Evolutionary conservation across 129 eudicot genomes (phyloP), one percentile per base, ranked within the genome.

Genomic region (Silybum marianum): DNA sequence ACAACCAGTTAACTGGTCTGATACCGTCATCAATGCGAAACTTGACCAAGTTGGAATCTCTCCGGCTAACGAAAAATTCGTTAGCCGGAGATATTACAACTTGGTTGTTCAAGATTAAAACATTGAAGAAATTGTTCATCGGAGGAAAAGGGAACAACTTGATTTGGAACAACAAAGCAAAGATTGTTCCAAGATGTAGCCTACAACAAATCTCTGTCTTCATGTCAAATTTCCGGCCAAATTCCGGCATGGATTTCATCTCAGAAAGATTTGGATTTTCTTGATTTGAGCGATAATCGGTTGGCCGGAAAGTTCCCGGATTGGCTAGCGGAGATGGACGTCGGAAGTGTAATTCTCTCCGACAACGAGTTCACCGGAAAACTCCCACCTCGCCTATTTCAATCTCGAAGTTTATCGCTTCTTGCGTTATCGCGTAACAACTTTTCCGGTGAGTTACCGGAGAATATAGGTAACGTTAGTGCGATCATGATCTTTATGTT

Each of bases 251-350:
- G 91, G 91, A 78, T 88, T 71, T 87, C 90, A 7, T 74, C 88
- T 1, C 92, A 90, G 73, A 87, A 72, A 67, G 48, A 23, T n/a
- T 78, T 88, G 68, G 30, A 25, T 66, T 83, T 88, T 72, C 86
- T 90, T 36, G 92, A 90, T 75, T 67, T 90, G 78, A 88, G 88
- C 40, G 70, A 82, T 7, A 88, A 90, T 46, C 75, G 68, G 58
- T 78, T 90, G 24, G 73, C 72, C 22, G 95, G 92, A 16, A 51
- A 18, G 11, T 86, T 90, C 71, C 95, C 92, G 1, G 26, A 72
- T 69, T 90, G 95, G 95, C 90, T 90, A 18, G 89, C 90, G 1
- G 78, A 82, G 78, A 84, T 86, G 90, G 92, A 90, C 22, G 71
- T 85, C 16, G 92, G 92, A 40, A 86, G 83, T 76, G 74, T 90